phyloP scores from a whole-genome alignment of 805 yeast genomes.

The Jamesozyma lodderae region DNA sequence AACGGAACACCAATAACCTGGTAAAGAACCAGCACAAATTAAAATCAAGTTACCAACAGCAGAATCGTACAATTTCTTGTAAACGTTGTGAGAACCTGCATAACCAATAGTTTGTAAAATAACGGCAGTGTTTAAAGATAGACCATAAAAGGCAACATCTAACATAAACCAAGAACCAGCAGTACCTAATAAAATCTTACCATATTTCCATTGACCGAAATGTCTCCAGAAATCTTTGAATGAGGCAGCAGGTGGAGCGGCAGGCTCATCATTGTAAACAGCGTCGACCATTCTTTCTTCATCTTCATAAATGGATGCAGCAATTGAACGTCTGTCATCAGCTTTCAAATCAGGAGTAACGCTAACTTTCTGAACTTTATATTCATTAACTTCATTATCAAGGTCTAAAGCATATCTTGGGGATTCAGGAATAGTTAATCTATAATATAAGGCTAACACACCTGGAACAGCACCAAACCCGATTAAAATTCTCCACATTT shows the following conservation, averaged over 20 bases:
- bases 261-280: neutral
- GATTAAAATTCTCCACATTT: conserved; percentile 87
- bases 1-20: conserved; percentile 85
- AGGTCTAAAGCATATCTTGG: conserved; percentile 86
- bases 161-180: conserved; percentile 87
- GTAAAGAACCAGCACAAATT: conserved; percentile 90
- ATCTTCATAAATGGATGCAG: conserved; percentile 30
- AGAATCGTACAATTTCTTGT: conserved; percentile 58
- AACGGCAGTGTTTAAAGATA: conserved; percentile 71
- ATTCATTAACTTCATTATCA: neutral
- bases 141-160: conserved; percentile 87
- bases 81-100: conserved; percentile 63
- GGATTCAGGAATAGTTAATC: conserved; percentile 90
- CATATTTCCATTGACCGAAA: conserved; percentile 79
- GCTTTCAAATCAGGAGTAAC: conserved; percentile 20
- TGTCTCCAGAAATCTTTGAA: conserved; percentile 61
- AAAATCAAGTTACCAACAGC: conserved; percentile 90
- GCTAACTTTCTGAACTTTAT: neutral
- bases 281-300: neutral
- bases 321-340: conserved; percentile 43
- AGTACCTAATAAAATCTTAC: conserved; percentile 76
- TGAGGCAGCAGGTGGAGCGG: conserved; percentile 71
- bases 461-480: conserved; percentile 93
- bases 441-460: conserved; percentile 70
- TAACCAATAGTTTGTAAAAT: conserved; percentile 79